Evolutionary conservation across 1,284 basidiomycete genomes (phyloP).

Genomic region (Peniophora sp.): DNA sequence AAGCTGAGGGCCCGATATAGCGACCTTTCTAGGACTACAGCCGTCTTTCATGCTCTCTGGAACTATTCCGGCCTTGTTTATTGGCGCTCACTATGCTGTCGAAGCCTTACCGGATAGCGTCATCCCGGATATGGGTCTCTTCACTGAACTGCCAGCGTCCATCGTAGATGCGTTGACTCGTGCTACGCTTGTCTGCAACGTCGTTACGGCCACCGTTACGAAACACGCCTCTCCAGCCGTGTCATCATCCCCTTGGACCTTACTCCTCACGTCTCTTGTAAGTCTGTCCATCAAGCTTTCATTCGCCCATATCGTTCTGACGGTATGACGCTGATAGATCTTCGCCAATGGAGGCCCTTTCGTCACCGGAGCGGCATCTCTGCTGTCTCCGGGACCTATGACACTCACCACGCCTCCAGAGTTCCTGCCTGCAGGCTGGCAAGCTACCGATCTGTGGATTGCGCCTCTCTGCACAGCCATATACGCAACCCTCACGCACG

Average conservation of each 20-base stretch:
- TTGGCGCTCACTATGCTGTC: slow-evolving; percentile 47
- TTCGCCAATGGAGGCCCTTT: slow-evolving; percentile 71
- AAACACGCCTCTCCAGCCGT: slow-evolving; percentile 39
- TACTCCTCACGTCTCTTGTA: slow-evolving; percentile 61
- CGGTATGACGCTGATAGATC: slow-evolving; percentile 29
- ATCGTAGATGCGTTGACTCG: slow-evolving; percentile 63
- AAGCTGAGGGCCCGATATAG: slow-evolving; percentile 24
- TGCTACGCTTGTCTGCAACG: slow-evolving; percentile 60
- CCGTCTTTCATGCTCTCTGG: slow-evolving; percentile 69
- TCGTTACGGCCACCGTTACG: slow-evolving; percentile 58
- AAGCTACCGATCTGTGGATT: slow-evolving; percentile 66
- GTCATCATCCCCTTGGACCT: slow-evolving; percentile 60
- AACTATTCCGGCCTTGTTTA: slow-evolving; percentile 46
- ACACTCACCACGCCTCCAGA: slow-evolving; percentile 61
- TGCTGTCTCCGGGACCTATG: slow-evolving; percentile 58
- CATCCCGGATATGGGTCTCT: slow-evolving; percentile 42
- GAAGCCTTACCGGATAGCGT: slow-evolving; percentile 38
- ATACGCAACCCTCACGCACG: slow-evolving; percentile 68
- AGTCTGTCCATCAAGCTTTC: slow-evolving; percentile 16
- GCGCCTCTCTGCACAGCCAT: slow-evolving; percentile 61
- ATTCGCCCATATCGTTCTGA: background rate
- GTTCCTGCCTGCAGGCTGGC: slow-evolving; percentile 67
- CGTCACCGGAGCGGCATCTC: slow-evolving; percentile 57
- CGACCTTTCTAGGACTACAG: slow-evolving; percentile 51
- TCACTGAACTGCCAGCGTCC: slow-evolving; percentile 55